Evolutionary conservation across 352 stramenopile genomes (phyloP), one percentile per base, ranked within the genome.

Genomic region (Globisporangium middletonii): DNA sequence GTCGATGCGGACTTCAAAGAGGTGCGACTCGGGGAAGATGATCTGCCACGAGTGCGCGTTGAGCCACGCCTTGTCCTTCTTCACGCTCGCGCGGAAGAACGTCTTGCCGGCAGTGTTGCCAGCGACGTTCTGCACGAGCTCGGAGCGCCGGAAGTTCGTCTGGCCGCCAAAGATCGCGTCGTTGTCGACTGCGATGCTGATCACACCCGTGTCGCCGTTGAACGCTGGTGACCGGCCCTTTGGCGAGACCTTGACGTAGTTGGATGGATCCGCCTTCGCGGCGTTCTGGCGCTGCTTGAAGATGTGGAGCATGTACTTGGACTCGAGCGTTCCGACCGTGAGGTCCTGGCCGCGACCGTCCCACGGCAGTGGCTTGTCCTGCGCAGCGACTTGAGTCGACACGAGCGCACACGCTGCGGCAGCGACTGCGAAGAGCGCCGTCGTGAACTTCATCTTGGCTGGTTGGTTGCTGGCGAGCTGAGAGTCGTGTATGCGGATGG

Each of bases 261-360:
- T 59, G 26, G 73, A 64, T 7, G 69, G 62, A 51, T 85, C 62
- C 46, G 63, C 71, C n/a, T 64, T 62, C 44, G 60, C 69, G 49
- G 58, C 62, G 52, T 69, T 72, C 57, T 85, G 69, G 50, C 76
- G 79, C 67, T 77, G 70, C 65, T 65, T 83, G 30, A 89, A 63
- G 62, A 89, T 89, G 56, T 89, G 79, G 30, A 72, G 74, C 73
- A 78, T 57, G 66, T 78, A 87, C 64, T 89, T 77, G 60, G 67
- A 58, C 33, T 59, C 68, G 43, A 87, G 73, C 50, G 74, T 84
- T 30, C 50, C 61, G 51, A 85, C 75, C n/a, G 74, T 83, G 16
- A 89, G 53, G 57, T 76, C 65, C 30, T 83, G 56, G 42, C 69
- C 76, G 16, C 73, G 74, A 52, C 76, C 79, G 61, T 81, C 67